These are phyloP conservation scores for Diplocarpon mali DNA, from an alignment of 2,329 filamentous ascomycete species.

Conservation along the genomic window DNA sequence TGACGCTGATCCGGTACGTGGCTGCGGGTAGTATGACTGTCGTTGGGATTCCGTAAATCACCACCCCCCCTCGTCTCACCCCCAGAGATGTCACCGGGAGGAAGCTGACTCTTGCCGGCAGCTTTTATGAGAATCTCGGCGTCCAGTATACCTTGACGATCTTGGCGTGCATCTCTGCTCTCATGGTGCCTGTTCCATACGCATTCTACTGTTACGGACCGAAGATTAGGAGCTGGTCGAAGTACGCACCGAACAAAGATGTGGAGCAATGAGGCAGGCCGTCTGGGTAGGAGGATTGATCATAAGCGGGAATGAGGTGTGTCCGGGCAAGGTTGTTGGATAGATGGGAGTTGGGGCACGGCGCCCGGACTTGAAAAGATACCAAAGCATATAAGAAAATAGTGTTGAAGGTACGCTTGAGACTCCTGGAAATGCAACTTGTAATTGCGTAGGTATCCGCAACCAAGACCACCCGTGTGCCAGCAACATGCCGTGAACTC, in stretches of 20 bases:
- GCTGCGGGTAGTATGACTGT: conserved; percentile 14
- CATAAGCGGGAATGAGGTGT: no score
- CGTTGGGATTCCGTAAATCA: conserved; percentile 12
- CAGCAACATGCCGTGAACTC: no score
- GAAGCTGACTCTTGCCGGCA: conserved; percentile 27
- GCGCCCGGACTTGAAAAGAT: no score
- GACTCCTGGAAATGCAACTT: no score
- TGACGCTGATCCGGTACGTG: conserved; percentile 16
- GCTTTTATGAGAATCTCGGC: conserved; percentile 16
- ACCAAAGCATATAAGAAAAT: no score
- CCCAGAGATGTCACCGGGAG: conserved; percentile 3
- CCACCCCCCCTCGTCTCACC: conserved; percentile 23
- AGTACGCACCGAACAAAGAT: conserved; percentile 12
- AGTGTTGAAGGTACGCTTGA: no score
- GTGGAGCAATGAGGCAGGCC: neutral
- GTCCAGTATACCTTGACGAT: conserved; percentile 18
- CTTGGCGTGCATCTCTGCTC: conserved; percentile 11
- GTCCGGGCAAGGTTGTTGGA: no score
- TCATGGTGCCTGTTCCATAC: conserved; percentile 19
- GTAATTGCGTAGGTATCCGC: no score
- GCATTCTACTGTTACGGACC: conserved; percentile 13
- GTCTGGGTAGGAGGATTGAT: no score
- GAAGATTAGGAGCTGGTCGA: conserved; percentile 15
- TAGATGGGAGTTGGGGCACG: no score
- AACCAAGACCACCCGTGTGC: no score